A percentile compares a stretch with the other conserved stretches of the same genome.
Conservation (phyloP, 2,329 filamentous ascomycete genomes). For the Aspergillus intermedius region DNA sequence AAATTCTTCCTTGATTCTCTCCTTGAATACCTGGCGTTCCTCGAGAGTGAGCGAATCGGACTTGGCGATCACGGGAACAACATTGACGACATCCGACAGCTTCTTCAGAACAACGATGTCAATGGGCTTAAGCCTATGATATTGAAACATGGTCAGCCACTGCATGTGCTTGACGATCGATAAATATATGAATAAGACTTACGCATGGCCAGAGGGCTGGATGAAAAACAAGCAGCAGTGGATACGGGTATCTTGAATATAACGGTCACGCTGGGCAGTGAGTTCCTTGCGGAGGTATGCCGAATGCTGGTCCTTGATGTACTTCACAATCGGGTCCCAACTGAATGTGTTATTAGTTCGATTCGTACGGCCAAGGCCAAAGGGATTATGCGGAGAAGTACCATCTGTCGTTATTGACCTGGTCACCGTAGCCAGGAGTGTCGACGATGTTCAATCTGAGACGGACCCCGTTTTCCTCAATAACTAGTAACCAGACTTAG, state of each 20-base stretch:
- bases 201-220: constrained; percentile 91
- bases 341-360: constrained; percentile 27
- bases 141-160: neutral
- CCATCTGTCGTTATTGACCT: constrained; percentile 99
- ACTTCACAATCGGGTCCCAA: constrained; percentile 99
- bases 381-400: constrained; percentile 20
- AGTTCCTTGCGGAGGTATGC: constrained; percentile 99
- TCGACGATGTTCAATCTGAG: constrained; percentile 98
- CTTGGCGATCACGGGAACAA: constrained; percentile 98
- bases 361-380: neutral
- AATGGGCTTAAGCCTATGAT: constrained; percentile 74
- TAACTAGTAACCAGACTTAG: constrained; percentile 47
- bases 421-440: constrained; percentile 94
- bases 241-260: constrained; percentile 98
- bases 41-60: constrained; percentile 92
- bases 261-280: constrained; percentile 95
- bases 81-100: constrained; percentile 97
- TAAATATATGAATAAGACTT: constrained; percentile 16
- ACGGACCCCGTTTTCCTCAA: constrained; percentile 98
- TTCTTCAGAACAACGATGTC: constrained; percentile 99
- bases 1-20: constrained; percentile 99
- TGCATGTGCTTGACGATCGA: neutral
- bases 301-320: constrained; percentile 99
- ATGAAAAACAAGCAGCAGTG: constrained; percentile 99
- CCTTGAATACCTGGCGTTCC: constrained; percentile 94